Base-by-base conservation (phyloP, 163 green algal genomes). In the Scenedesmus sp. region DNA sequence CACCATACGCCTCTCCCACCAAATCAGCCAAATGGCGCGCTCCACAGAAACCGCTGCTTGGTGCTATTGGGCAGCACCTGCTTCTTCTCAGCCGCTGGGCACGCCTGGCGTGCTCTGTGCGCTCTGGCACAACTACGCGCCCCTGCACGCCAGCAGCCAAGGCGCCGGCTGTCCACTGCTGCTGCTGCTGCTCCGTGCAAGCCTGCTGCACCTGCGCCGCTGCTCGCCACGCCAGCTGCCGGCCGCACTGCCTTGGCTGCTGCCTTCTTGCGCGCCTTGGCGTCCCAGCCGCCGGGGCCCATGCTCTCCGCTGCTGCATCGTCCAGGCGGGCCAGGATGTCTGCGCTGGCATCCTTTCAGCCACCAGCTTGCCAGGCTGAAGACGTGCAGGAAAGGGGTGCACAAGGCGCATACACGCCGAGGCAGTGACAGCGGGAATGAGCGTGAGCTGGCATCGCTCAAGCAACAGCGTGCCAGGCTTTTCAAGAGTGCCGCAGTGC, bases 191-290 rank as follows among this genome's bases (percentile, higher is more conserved):
- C 18, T 30, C 16, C 65, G 5, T 30, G 18, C 65, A 76, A 76
- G 65, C 65, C 65, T 76, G 30, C 65, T 76, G 65, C 65, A 40
- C 12, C 72, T 81, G 72, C 72, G 35, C 72, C 49, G 72, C 72
- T 46, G 35, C 65, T 24, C 16, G 65, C 22, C 59, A 24, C 65
- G 9, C 65, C 65, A 20, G 30, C 65, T 76, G 65, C 65, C 40
- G 65, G 65, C 7, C 65, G 65, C 40, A 3, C 72, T 76, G 16
- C 72, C 42, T 42, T 33, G 43, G 83, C 59, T 80, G 59, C 53
- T 80, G 81, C 53, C 53, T 88, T 88, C 59, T 88, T 88, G 35
- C 40, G 42, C 22, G 40, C 59, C 82, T 87, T 87, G 13, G 72
- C 37, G 35, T 87, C 82, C 40, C 43, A 76, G 65, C 65, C 65